Evolutionary conservation across 202 grass and related monocot genomes (phyloP).

Genomic region (Carex sylvatica): DNA sequence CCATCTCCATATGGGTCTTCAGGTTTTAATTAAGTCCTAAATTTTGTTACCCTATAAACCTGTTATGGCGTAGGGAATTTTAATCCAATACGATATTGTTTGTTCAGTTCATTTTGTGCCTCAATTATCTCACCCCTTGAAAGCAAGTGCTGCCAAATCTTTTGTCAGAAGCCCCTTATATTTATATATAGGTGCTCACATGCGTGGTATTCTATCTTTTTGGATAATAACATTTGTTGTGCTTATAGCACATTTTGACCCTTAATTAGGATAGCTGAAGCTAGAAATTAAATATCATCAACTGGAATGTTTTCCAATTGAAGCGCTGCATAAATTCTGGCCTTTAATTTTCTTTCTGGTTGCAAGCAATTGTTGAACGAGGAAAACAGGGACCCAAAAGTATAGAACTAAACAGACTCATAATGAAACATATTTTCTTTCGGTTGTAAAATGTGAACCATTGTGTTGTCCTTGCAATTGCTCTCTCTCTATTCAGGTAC

Average conservation of each 20-base stretch:
- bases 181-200: neutral
- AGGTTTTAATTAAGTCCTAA: too few relatives aligned
- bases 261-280: neutral
- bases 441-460: too few relatives aligned
- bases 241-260: neutral
- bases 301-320: neutral
- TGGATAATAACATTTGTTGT: neutral
- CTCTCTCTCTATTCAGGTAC: too few relatives aligned
- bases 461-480: too few relatives aligned
- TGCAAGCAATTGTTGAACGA: too few relatives aligned
- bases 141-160: neutral
- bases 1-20: too few relatives aligned
- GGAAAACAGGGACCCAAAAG: too few relatives aligned
- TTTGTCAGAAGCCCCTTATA: neutral
- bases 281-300: neutral
- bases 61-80: neutral
- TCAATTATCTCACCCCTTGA: neutral
- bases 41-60: neutral
- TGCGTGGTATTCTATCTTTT: conserved; percentile 37
- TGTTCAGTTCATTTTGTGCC: neutral
- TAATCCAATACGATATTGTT: neutral
- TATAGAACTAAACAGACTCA: too few relatives aligned
- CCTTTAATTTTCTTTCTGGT: too few relatives aligned
- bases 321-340: neutral
- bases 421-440: too few relatives aligned